These are phyloP conservation scores for Xylaria venustula DNA, from an alignment of 495 filamentous ascomycete species.

Conservation along the genomic window DNA sequence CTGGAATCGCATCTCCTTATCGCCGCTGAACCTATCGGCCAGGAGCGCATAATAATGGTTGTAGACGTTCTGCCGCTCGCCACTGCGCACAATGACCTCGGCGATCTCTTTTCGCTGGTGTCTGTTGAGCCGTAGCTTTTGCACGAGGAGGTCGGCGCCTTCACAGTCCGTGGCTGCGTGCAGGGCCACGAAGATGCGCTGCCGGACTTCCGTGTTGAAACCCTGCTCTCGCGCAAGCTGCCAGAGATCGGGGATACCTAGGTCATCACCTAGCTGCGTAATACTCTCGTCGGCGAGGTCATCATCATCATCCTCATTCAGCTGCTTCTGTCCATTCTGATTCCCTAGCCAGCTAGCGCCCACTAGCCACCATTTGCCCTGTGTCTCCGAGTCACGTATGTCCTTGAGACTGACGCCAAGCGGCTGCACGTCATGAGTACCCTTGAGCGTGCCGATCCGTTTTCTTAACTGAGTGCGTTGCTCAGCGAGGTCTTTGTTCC, in stretches of 20 bases:
- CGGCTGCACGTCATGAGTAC: constrained; percentile 52
- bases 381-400: constrained; percentile 75
- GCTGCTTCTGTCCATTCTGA: constrained; percentile 24
- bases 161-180: constrained; percentile 85
- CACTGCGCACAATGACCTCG: constrained; percentile 83
- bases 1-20: constrained; percentile 69
- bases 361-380: constrained; percentile 97
- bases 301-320: constrained; percentile 21
- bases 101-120: constrained; percentile 85
- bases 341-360: constrained; percentile 81
- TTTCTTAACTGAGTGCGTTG: constrained; percentile 29
- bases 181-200: constrained; percentile 87
- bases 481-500: constrained; percentile 27
- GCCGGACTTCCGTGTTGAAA: constrained; percentile 93
- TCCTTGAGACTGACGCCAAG: constrained; percentile 77
- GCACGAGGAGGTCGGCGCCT: constrained; percentile 73
- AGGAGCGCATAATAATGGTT: constrained; percentile 94
- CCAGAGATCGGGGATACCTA: constrained; percentile 60
- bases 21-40: constrained; percentile 69
- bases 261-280: constrained; percentile 46
- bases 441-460: constrained; percentile 21
- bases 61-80: constrained; percentile 75
- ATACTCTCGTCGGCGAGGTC: constrained; percentile 29
- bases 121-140: constrained; percentile 81
- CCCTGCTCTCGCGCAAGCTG: constrained; percentile 77